phyloP scores from a whole-genome alignment of 2,329 filamentous ascomycete genomes.

The Botrytis paeoniae region DNA sequence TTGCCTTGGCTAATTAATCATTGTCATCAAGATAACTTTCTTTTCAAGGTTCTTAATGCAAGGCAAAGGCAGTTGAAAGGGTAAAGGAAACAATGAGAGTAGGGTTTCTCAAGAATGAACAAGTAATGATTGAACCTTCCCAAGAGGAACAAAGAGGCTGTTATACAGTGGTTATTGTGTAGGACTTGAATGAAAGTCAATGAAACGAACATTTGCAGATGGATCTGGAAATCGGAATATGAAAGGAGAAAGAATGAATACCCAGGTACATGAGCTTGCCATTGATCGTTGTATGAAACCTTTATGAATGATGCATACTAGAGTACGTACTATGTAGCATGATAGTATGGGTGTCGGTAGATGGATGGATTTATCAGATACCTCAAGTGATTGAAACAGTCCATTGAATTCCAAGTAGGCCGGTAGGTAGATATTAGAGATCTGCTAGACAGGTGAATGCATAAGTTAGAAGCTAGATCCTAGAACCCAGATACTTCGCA shows the following conservation, averaged over 20 bases:
- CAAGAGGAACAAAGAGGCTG: not conserved
- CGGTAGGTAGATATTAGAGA: not conserved
- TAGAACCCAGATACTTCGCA: not conserved
- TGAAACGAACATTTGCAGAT: not conserved
- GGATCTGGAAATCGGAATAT: not conserved
- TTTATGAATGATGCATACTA: not conserved
- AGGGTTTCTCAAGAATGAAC: not conserved
- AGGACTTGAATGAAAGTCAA: not conserved
- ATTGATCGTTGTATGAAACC: not conserved
- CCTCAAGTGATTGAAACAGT: not conserved
- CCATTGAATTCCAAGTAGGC: not conserved
- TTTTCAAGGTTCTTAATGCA: not conserved
- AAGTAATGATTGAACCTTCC: not conserved
- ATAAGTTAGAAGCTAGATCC: not conserved
- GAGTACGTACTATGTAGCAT: not conserved
- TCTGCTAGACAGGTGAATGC: not conserved
- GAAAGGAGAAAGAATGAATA: not conserved
- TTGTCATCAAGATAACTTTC: not conserved
- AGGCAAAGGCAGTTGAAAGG: not conserved
- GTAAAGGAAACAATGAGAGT: not conserved
- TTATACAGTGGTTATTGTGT: not conserved
- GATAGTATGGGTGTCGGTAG: not conserved
- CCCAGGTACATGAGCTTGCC: not conserved
- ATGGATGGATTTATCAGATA: not conserved
- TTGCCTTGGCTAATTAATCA: not conserved